phyloP scores from a whole-genome alignment of 352 stramenopile species.

The Phytophthora pini region DNA sequence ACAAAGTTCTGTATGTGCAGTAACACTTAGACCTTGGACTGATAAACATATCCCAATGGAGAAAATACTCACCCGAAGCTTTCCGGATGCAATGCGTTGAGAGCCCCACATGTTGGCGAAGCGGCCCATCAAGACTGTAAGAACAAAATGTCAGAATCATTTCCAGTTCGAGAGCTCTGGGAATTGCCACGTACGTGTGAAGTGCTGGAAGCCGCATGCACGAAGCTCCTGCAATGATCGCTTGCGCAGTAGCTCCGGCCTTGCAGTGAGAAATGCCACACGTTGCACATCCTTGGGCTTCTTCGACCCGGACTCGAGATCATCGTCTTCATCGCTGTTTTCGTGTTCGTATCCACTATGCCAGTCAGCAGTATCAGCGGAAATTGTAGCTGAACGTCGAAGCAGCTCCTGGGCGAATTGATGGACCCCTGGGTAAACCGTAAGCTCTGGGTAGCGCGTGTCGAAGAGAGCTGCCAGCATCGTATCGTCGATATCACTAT shows the following conservation, averaged over 20 bases:
- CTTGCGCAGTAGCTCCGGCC: constrained; percentile 72
- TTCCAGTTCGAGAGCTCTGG: too few species aligned
- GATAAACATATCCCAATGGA: not conserved
- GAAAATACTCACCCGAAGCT: constrained; percentile 54
- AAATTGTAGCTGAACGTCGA: constrained; percentile 37
- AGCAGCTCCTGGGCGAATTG: constrained; percentile 84
- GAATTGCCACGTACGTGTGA: constrained; percentile 57
- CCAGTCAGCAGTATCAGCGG: constrained; percentile 22
- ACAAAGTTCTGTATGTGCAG: constrained; percentile 65
- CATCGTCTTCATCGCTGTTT: constrained; percentile 37
- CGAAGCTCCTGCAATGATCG: constrained; percentile 68
- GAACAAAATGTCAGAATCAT: not conserved
- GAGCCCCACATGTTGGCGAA: constrained; percentile 72
- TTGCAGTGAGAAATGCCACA: constrained; percentile 79
- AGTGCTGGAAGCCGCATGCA: constrained; percentile 77
- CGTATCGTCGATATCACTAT: constrained; percentile 86
- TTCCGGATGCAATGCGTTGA: constrained; percentile 70
- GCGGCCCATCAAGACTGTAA: constrained; percentile 72
- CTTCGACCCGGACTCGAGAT: constrained; percentile 29
- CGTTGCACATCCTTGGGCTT: constrained; percentile 44
- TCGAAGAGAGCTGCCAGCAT: constrained; percentile 82
- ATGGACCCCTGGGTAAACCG: constrained; percentile 82
- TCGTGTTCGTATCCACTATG: constrained; percentile 36
- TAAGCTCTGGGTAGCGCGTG: constrained; percentile 80
- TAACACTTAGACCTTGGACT: constrained; percentile 1